These are phyloP conservation scores for Fusarium incarnatum DNA, from an alignment of 2,329 filamentous ascomycete species.

Conservation along the genomic window DNA sequence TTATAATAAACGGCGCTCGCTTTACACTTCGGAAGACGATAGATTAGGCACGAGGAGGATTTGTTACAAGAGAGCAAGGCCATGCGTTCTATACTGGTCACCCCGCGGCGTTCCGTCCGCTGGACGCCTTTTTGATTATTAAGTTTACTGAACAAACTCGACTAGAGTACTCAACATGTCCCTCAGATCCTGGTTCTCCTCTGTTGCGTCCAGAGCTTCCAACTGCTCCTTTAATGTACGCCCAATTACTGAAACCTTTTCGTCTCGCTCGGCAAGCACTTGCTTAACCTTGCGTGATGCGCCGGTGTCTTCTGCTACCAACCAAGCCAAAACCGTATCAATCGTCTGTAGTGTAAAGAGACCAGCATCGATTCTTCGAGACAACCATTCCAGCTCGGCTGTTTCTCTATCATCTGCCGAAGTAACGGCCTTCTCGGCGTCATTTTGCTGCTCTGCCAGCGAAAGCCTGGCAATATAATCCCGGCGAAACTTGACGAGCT, in stretches of 20 bases:
- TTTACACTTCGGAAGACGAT: slow-evolving; percentile 19
- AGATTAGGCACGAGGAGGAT: slow-evolving; percentile 24
- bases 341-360: slow-evolving; percentile 85
- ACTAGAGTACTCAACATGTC: slow-evolving; percentile 67
- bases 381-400: slow-evolving; percentile 77
- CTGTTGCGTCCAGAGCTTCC: slow-evolving; percentile 64
- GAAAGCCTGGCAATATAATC: slow-evolving; percentile 77
- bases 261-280: slow-evolving; percentile 75
- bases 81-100: slow-evolving; percentile 30
- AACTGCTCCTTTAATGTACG: slow-evolving; percentile 73
- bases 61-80: slow-evolving; percentile 33
- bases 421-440: slow-evolving; percentile 24
- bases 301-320: slow-evolving; percentile 87
- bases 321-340: slow-evolving; percentile 89
- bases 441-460: slow-evolving; percentile 61
- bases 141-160: slow-evolving; percentile 58
- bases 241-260: slow-evolving; percentile 71
- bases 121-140: slow-evolving; percentile 40
- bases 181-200: slow-evolving; percentile 68
- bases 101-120: slow-evolving; percentile 17
- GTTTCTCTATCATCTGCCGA: slow-evolving; percentile 56
- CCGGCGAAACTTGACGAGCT: slow-evolving; percentile 76
- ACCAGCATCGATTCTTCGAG: slow-evolving; percentile 82
- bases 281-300: slow-evolving; percentile 73
- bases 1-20: slow-evolving; percentile 29